Base-by-base conservation (phyloP, 2,329 filamentous ascomycete species). In the Fusarium secorum region DNA sequence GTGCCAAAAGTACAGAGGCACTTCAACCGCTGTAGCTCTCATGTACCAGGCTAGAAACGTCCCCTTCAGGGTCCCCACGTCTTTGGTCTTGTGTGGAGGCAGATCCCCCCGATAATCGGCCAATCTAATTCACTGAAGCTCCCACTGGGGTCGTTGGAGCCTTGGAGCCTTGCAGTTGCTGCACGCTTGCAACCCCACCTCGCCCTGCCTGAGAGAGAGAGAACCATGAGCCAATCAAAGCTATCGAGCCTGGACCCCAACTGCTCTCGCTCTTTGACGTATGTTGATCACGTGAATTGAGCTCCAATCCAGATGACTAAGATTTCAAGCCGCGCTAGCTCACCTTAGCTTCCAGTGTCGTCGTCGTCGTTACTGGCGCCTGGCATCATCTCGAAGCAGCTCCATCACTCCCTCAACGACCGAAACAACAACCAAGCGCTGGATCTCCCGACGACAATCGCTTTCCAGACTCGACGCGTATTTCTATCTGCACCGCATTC, bases 331-430 rank as follows among this genome's bases (percentile, higher is more conserved):
- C 62, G 61, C 64, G 64, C 66, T 66, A 71, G 64, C 52, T 64
- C 44, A 70, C 56, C 70, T 74, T 71, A 75, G 73, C 74, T 74
- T 59, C 44, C 41, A 66, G 65, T 67, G 73, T 70, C 61, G 74
- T 76, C 74, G 74, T 76, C 74, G 74, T 76, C 74, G 73, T 75
- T 75, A 63, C 68, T 76, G 74, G 68, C 74, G 74, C 74, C 74
- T 76, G 66, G 73, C 66, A 74, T 75, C 73, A 70, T 70, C 66
- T 65, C 30, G 52, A 74, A 70, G 66, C 74, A 72, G 73, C 74
- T 76, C 63, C 61, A 71, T 71, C 74, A 70, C 64, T 68, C 49
- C 49, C 44, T 67, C 64, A 57, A 67, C 63, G 32, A 56, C 35
- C 38, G 39, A 67, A 60, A 51, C 72, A 71, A 48, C 64, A 67